Evolutionary conservation across 176 grass and related monocot genomes (phyloP), one percentile per base, ranked within the genome.

Genomic region (Paspalum vaginatum): DNA sequence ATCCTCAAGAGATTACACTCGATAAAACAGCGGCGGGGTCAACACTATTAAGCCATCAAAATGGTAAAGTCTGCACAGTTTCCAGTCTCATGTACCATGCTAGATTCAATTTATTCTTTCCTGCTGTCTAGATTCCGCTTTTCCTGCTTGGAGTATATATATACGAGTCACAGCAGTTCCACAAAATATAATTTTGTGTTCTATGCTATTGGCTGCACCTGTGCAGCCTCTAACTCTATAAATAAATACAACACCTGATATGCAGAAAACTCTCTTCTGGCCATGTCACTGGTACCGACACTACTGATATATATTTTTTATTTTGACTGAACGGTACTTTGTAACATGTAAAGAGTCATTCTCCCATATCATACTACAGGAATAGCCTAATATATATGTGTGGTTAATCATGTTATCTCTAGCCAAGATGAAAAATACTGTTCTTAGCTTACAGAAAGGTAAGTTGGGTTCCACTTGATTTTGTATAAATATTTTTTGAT

Each of bases 11-110:
- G 20, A 64, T 42, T 38, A 37, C 62, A 74, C 64, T 80, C 21
- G 26, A 82, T 27, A 66, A 74, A 85, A 76, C 80, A 63, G 81
- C 44, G 9, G 62, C 65, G 63, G 85, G 83, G 22, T 75, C 86
- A 56, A 67, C 44, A n/a, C 17, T 69, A 63, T 38, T 63, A 82
- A 82, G 20, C 42, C 65, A 87, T 85, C 81, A 87, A 65, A 75
- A 87, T 87, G 84, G 92, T 91, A 85, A 74, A 84, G 61, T 82
- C 67, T 69, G 21, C 77, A 43, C 26, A 47, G 22, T 74, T 68
- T 83, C 47, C 15, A 49, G 58, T 72, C 26, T 60, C 26, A 43
- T 72, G 39, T 65, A 68, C n/a, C 62, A 6, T 3, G n/a, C 66
- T 72, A 79, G 15, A 49, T 39, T 59, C 42, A 70, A 71, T 77